Percentiles rank a stretch among this genome's conserved stretches.
phyloP scores from a whole-genome alignment of 768 basidiomycete genomes.

The Amanita rimosa region DNA sequence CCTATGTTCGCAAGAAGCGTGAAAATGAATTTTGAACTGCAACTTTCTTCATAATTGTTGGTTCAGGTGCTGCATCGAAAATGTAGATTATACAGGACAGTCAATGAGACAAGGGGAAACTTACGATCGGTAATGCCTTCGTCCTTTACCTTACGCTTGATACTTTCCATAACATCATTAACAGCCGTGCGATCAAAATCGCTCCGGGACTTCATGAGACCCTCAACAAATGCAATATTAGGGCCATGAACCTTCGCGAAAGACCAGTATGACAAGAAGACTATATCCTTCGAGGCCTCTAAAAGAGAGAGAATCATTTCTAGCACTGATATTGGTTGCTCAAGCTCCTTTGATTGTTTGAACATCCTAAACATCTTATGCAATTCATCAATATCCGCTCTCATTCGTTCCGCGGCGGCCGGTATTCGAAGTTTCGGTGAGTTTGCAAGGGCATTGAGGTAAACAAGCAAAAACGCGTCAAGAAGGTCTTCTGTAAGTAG shows the following conservation, averaged over 20 bases:
- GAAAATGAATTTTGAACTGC: constrained; percentile 66
- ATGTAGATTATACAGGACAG: neutral
- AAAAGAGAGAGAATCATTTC: constrained; percentile 75
- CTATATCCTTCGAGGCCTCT: constrained; percentile 79
- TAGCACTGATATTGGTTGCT: constrained; percentile 74
- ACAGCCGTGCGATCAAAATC: constrained; percentile 86
- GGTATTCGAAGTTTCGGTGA: constrained; percentile 84
- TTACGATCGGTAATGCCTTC: constrained; percentile 75
- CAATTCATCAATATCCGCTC: constrained; percentile 66
- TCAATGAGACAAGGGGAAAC: constrained; percentile 18
- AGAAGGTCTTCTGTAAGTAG: constrained; percentile 88
- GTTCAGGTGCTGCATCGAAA: constrained; percentile 48
- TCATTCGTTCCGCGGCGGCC: constrained; percentile 71
- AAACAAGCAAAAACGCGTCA: constrained; percentile 81
- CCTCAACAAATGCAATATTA: constrained; percentile 84
- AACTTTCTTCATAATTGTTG: constrained; percentile 89
- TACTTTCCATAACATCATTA: constrained; percentile 86
- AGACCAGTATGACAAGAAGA: constrained; percentile 86
- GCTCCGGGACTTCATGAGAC: constrained; percentile 77
- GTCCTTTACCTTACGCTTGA: constrained; percentile 88
- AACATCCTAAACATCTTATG: constrained; percentile 75
- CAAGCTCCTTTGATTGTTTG: constrained; percentile 71
- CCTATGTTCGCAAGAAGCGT: constrained; percentile 52
- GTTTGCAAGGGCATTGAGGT: constrained; percentile 80
- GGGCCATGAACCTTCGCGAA: constrained; percentile 94